Evolutionary conservation across 139 green algal genomes (phyloP).

Genomic region (Closterium sp.): DNA sequence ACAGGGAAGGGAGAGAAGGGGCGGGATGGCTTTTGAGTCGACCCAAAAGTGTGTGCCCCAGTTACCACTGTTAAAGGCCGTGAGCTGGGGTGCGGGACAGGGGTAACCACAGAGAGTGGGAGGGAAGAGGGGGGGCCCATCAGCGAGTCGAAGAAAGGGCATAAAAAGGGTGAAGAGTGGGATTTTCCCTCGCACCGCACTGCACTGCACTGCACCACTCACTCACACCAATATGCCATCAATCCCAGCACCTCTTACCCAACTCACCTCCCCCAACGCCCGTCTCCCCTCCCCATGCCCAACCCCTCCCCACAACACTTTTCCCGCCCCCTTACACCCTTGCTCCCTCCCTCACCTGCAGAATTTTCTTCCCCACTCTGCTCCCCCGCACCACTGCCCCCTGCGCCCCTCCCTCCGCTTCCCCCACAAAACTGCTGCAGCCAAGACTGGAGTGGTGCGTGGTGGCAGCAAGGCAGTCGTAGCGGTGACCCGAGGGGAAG

Average conservation of each 20-base stretch:
- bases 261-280: not conserved
- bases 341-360: not conserved
- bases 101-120: too few relatives aligned
- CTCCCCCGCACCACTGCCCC: not conserved
- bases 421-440: not conserved
- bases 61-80: not conserved
- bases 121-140: too few relatives aligned
- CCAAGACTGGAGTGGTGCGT: not conserved
- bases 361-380: conserved; percentile 3
- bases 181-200: too few relatives aligned
- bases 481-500: not conserved
- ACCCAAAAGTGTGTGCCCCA: not conserved
- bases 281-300: not conserved
- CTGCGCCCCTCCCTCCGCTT: not conserved
- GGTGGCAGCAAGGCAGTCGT: not conserved
- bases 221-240: too few relatives aligned
- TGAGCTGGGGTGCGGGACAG: not conserved
- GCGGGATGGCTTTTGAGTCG: too few relatives aligned
- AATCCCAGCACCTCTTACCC: too few relatives aligned
- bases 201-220: too few relatives aligned
- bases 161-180: too few relatives aligned
- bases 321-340: too few relatives aligned
- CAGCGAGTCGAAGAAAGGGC: too few relatives aligned
- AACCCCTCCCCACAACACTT: not conserved
- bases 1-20: too few relatives aligned